A percentile compares a stretch with the other conserved stretches of the same genome.
Evolutionary conservation across 202 grass and related monocot species (phyloP).

Genomic region (Digitaria exilis): DNA sequence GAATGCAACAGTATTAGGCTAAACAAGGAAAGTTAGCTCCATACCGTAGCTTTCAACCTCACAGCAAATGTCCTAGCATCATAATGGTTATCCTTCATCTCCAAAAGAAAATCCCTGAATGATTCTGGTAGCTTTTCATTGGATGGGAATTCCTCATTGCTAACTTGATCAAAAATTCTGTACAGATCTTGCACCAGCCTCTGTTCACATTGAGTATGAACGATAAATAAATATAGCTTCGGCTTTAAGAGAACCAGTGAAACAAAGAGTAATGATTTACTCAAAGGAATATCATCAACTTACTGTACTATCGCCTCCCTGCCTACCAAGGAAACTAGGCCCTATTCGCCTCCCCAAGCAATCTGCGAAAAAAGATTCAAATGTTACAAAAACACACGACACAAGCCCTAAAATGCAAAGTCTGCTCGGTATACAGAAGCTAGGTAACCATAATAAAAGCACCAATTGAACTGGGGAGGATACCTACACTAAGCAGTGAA

Average conservation of each 20-base stretch:
- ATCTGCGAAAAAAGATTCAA: conserved; percentile 60
- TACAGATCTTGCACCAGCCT: conserved; percentile 93
- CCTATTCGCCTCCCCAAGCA: conserved; percentile 94
- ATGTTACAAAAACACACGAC: conserved; percentile 32
- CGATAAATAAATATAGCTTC: conserved; percentile 31
- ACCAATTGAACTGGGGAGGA: too few relatives aligned
- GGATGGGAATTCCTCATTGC: conserved; percentile 60
- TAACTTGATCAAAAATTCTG: conserved; percentile 84
- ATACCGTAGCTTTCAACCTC: conserved; percentile 89
- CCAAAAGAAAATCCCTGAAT: conserved; percentile 90
- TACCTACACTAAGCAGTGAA: too few relatives aligned
- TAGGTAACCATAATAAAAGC: conserved; percentile 24
- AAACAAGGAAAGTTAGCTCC: conserved; percentile 33
- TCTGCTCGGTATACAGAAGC: background rate
- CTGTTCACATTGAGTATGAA: conserved; percentile 57
- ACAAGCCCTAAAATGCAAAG: conserved; percentile 18
- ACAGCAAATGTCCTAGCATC: conserved; percentile 87
- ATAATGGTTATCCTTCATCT: conserved; percentile 85
- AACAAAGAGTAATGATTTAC: conserved; percentile 12
- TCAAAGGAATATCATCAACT: conserved; percentile 28
- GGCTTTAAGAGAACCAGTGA: conserved; percentile 17
- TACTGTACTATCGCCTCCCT: conserved; percentile 74
- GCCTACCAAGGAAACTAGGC: conserved; percentile 81
- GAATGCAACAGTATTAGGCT: background rate
- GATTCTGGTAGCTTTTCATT: conserved; percentile 74